These are phyloP conservation scores for Diphasiastrum complanatum DNA, from an alignment of 83 land plant species.

Conservation along the genomic window DNA sequence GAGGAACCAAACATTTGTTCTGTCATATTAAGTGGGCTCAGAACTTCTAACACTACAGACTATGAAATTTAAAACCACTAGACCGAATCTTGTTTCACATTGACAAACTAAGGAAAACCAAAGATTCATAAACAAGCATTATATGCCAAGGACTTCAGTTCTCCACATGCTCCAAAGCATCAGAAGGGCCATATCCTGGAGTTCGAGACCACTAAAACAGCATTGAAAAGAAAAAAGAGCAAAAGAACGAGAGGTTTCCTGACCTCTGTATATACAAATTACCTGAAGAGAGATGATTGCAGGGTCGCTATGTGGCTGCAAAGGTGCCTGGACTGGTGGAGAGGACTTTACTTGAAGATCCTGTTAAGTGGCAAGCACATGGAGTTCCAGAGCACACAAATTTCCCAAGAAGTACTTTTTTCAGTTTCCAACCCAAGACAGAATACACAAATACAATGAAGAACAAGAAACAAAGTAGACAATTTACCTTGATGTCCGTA, in stretches of 20 bases:
- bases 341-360: constrained; percentile 89
- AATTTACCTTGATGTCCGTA: constrained; percentile 73
- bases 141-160: too few species aligned
- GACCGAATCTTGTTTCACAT: too few species aligned
- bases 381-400: neutral
- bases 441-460: neutral
- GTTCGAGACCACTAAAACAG: too few species aligned
- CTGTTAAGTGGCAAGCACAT: constrained; percentile 27
- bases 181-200: too few species aligned
- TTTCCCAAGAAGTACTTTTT: neutral
- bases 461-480: constrained; percentile 1
- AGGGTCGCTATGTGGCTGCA: constrained; percentile 60
- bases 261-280: too few species aligned
- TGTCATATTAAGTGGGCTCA: too few species aligned
- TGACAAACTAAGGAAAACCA: too few species aligned
- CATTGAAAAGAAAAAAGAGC: too few species aligned
- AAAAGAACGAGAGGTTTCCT: neutral
- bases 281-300: constrained; percentile 86
- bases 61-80: too few species aligned
- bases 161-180: too few species aligned
- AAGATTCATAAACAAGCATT: too few species aligned
- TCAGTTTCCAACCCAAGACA: neutral
- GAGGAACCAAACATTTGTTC: neutral
- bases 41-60: too few species aligned
- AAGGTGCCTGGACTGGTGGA: constrained; percentile 49